Percentiles rank a stretch among this genome's conserved stretches.
phyloP scores from a whole-genome alignment of 352 stramenopile genomes.

The Phytophthora boehmeriae region DNA sequence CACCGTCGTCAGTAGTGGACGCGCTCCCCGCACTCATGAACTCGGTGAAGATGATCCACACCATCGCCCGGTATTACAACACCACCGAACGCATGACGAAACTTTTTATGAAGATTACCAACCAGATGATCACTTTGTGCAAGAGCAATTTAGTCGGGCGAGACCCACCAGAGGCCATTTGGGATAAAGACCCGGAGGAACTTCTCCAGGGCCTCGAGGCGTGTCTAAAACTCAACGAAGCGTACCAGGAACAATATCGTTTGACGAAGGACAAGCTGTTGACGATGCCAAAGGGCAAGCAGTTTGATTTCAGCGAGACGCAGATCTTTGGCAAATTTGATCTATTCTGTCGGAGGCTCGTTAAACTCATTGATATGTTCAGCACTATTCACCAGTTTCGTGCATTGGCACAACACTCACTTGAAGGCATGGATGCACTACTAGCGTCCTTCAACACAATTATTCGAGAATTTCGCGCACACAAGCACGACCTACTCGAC shows the following conservation, averaged over 20 bases:
- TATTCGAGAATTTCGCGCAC: conserved; percentile 75
- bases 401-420: conserved; percentile 83
- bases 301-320: conserved; percentile 92
- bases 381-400: conserved; percentile 93
- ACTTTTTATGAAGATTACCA: conserved; percentile 92
- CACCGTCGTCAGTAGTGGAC: conserved; percentile 67
- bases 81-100: conserved; percentile 92
- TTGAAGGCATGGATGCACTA: conserved; percentile 91
- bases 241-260: conserved; percentile 92
- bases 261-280: conserved; percentile 90
- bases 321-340: conserved; percentile 94
- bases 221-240: conserved; percentile 88
- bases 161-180: conserved; percentile 67
- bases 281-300: conserved; percentile 90
- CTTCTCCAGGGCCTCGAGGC: conserved; percentile 73
- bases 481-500: conserved; percentile 88
- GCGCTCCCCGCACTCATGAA: conserved; percentile 89
- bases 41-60: conserved; percentile 92
- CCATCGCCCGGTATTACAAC: conserved; percentile 90
- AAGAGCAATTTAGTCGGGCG: conserved; percentile 70
- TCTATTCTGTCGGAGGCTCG: conserved; percentile 86
- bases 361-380: conserved; percentile 94
- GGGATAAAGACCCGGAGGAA: conserved; percentile 74
- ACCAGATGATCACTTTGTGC: conserved; percentile 89
- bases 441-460: conserved; percentile 84